These are phyloP conservation scores for Brassica cretica DNA, from an alignment of 345 rosid species.

Conservation along the genomic window DNA sequence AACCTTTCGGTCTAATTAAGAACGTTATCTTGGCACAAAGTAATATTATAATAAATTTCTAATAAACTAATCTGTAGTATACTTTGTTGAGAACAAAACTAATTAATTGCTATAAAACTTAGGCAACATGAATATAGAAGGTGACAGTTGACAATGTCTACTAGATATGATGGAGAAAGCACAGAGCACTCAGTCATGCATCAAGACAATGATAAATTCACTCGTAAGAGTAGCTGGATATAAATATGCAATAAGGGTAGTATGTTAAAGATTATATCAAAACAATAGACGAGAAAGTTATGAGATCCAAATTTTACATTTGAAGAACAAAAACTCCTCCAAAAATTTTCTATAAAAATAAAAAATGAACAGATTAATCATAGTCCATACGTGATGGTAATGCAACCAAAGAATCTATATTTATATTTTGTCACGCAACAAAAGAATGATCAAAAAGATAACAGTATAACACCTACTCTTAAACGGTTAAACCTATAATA, in stretches of 20 bases:
- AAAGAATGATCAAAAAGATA: not conserved
- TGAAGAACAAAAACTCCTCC: not conserved
- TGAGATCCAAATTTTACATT: not conserved
- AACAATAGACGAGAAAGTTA: not conserved
- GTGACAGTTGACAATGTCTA: conserved; percentile 5
- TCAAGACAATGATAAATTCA: conserved; percentile 9
- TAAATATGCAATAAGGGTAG: not conserved
- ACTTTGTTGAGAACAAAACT: conserved; percentile 5
- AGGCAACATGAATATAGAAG: conserved; percentile 6
- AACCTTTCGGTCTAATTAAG: not conserved
- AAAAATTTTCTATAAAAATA: not conserved
- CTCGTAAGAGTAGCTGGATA: not conserved
- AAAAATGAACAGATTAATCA: not conserved
- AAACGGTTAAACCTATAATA: conserved; percentile 12
- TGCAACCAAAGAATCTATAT: not conserved
- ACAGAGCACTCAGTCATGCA: conserved; percentile 23
- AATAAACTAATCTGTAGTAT: not conserved
- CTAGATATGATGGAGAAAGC: conserved; percentile 9
- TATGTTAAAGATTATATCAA: not conserved
- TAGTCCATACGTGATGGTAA: not conserved
- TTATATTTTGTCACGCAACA: not conserved
- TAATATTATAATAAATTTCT: not conserved
- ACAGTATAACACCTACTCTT: not conserved
- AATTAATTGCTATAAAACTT: not conserved
- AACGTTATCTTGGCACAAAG: conserved; percentile 15